Conservation (phyloP, 805 yeast genomes). For the Candida broadrunensis region DNA sequence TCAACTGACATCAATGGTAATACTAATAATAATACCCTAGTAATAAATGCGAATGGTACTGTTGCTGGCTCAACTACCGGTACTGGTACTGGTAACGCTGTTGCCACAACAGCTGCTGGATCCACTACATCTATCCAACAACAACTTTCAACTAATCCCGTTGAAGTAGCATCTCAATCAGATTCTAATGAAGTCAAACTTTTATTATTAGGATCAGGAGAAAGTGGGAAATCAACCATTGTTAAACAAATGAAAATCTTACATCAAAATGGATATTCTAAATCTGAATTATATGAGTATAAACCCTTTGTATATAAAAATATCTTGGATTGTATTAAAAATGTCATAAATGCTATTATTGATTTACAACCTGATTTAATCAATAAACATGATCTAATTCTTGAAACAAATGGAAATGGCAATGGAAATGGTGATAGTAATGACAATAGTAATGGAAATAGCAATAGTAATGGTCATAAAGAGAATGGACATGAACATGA, state of each 20-base stretch:
- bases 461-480: not conserved
- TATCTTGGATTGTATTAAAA: conserved; percentile 71
- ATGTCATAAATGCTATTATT: conserved; percentile 62
- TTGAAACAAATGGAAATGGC: conserved; percentile 1
- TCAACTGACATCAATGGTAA: not conserved
- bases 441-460: conserved; percentile 1
- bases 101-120: not conserved
- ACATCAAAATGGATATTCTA: conserved; percentile 67
- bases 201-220: conserved; percentile 83
- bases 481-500: not conserved
- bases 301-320: conserved; percentile 78
- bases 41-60: not conserved
- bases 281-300: conserved; percentile 71
- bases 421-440: not conserved
- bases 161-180: conserved; percentile 7
- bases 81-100: not conserved
- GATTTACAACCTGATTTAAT: conserved; percentile 46
- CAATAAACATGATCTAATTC: conserved; percentile 7
- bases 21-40: not conserved
- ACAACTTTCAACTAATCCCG: conserved; percentile 7
- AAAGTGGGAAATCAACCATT: conserved; percentile 77
- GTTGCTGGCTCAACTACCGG: not conserved
- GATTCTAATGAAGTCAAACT: conserved; percentile 58
- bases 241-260: conserved; percentile 79
- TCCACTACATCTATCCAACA: not conserved